Evolutionary conservation across 2,329 filamentous ascomycete genomes (phyloP).

Genomic region (Rhinocladiella similis): DNA sequence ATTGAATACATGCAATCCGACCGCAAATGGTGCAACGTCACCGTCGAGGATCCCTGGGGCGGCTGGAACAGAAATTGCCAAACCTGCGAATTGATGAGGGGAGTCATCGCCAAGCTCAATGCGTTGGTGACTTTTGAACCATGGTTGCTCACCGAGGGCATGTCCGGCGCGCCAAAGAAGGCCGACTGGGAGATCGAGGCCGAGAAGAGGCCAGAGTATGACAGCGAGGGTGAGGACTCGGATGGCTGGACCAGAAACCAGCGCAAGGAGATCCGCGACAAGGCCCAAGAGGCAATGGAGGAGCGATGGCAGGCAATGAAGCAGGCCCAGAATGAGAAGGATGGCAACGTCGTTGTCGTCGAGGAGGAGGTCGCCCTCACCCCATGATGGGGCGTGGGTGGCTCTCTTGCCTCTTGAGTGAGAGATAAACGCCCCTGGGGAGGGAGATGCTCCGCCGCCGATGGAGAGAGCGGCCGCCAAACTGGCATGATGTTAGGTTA

Average conservation of each 20-base stretch:
- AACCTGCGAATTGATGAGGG: conserved; percentile 19
- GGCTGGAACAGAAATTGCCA: conserved; percentile 4
- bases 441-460: not conserved
- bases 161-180: conserved; percentile 19
- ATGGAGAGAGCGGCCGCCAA: not conserved
- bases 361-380: not conserved
- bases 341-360: not conserved
- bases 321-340: conserved; percentile 11
- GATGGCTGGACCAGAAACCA: conserved; percentile 18
- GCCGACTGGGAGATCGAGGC: conserved; percentile 21
- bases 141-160: conserved; percentile 22
- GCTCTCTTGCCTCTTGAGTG: no score
- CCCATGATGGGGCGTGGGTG: not conserved
- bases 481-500: not conserved
- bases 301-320: conserved; percentile 12
- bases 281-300: conserved; percentile 13
- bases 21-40: conserved; percentile 7
- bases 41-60: conserved; percentile 12
- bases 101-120: conserved; percentile 14
- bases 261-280: conserved; percentile 6
- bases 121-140: conserved; percentile 19
- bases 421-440: not conserved
- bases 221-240: conserved; percentile 8
- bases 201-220: not conserved
- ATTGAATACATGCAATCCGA: conserved; percentile 4